Evolutionary conservation across 139 green algal species (phyloP), one percentile per base, ranked within the genome.

Genomic region (Chlamydomonas sphaeroides): DNA sequence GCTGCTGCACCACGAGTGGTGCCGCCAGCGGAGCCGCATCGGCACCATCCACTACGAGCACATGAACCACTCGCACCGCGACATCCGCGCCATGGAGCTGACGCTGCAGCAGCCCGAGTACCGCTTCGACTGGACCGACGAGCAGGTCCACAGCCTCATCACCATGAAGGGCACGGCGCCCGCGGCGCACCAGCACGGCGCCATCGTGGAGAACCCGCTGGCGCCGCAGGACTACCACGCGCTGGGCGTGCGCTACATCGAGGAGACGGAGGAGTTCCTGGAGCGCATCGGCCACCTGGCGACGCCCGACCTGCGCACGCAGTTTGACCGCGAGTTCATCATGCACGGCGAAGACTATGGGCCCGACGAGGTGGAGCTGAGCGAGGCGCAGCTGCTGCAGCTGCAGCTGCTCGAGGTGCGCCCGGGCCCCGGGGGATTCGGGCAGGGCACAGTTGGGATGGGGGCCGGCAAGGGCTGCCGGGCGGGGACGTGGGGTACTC

Each of bases 221-320:
- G 65, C 65, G 7, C 18, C 26, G 1, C 35, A 53, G 49, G 77
- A 84, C 36, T 84, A 84, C 77, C 65, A 90, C 17, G 75, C 72
- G 25, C 78, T 88, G 38, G 86, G 82, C 11, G 86, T 90, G 65
- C 32, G 66, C 8, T 79, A 80, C 30, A 81, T 90, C 8, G 82
- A 87, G 78, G 86, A 90, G 49, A 90, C 86, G 28, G 86, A 90
- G 78, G 86, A 90, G 70, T 68, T 90, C 33, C 65, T 90, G 65
- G 78, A 84, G 65, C 61, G 72, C 25, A 86, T 84, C 2, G 86
- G 86, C 25, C 86, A 88, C 65, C n/a, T 88, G 66, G 86, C 76
- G 15, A 49, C 26, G 15, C n/a, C 61, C 30, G 39, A 72, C 7
- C 59, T 80, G 3, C 42, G 63, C 21, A 59, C 35, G 36, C 36